Percentiles rank a stretch among this genome's conserved stretches.
These are phyloP conservation scores for Pyrenophora tritici-repentis DNA, from an alignment of 2,329 filamentous ascomycete species.

Conservation along the genomic window DNA sequence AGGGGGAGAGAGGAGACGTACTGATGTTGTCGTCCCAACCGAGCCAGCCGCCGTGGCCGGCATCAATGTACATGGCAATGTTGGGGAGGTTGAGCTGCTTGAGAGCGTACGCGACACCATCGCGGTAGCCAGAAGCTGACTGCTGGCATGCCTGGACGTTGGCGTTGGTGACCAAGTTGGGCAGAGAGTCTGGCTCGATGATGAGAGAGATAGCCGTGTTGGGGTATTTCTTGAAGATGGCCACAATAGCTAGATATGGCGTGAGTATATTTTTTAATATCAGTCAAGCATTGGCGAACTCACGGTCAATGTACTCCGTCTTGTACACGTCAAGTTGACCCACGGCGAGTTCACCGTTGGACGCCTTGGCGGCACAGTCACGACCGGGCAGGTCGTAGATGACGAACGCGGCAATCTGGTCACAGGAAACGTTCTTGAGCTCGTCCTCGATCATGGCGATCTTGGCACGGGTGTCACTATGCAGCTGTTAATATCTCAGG, in stretches of 20 bases:
- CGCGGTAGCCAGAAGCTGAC: conserved; percentile 62
- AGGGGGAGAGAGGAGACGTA: conserved; percentile 13
- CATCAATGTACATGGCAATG: conserved; percentile 68
- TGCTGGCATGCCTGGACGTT: conserved; percentile 60
- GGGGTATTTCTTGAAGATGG: conserved; percentile 61
- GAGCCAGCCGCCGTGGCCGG: conserved; percentile 69
- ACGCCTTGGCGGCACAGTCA: conserved; percentile 68
- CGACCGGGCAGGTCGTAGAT: conserved; percentile 69
- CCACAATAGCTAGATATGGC: conserved; percentile 52
- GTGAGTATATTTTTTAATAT: not conserved
- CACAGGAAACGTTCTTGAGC: conserved; percentile 57
- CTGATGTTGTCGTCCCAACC: conserved; percentile 67
- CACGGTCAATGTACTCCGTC: conserved; percentile 57
- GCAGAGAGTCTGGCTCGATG: conserved; percentile 67
- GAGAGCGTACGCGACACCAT: conserved; percentile 63
- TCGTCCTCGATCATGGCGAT: conserved; percentile 56
- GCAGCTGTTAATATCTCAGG: conserved; percentile 21
- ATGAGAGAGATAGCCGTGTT: conserved; percentile 46
- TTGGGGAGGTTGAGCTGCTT: conserved; percentile 64
- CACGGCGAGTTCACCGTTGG: conserved; percentile 67
- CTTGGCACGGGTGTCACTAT: conserved; percentile 56
- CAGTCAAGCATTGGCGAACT: conserved; percentile 7
- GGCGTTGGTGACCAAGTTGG: conserved; percentile 67
- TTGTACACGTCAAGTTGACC: conserved; percentile 58
- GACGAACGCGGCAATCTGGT: conserved; percentile 59